Evolutionary conservation across 495 filamentous ascomycete genomes (phyloP).

Genomic region (Cercophora samala): DNA sequence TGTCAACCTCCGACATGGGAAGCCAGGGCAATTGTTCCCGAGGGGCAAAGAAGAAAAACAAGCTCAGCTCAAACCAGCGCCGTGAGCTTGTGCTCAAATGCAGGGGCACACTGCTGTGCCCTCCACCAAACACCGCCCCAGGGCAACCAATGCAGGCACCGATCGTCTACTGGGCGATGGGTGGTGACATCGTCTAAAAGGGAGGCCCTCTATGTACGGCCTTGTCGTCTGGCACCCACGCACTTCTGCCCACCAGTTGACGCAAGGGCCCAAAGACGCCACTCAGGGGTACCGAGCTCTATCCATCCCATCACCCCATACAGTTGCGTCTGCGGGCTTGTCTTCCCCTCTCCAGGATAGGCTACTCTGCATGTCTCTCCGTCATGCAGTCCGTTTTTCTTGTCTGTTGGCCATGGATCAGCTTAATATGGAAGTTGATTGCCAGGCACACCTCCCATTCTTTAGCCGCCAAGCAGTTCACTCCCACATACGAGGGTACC

Average conservation of each 20-base stretch:
- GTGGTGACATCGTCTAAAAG: background rate
- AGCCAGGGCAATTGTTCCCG: background rate
- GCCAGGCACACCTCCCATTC: slow-evolving; percentile 17
- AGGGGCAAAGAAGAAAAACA: slow-evolving; percentile 1
- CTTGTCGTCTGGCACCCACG: slow-evolving; percentile 1
- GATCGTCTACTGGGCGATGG: background rate
- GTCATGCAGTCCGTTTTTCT: background rate
- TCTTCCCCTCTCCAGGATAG: background rate
- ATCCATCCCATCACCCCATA: background rate
- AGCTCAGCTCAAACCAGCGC: background rate
- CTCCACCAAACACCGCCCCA: background rate
- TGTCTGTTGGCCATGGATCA: background rate
- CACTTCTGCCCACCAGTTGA: background rate
- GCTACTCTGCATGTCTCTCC: background rate
- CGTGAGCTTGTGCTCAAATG: background rate
- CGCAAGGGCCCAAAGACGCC: background rate
- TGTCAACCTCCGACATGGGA: background rate
- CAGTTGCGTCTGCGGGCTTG: background rate
- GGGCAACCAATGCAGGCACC: slow-evolving; percentile 1
- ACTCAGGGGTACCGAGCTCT: background rate
- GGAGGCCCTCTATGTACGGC: background rate
- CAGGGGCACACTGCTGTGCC: slow-evolving; percentile 5
- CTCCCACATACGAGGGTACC: slow-evolving; percentile 12
- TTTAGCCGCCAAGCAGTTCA: slow-evolving; percentile 26
- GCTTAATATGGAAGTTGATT: slow-evolving; percentile 24